phyloP scores from a whole-genome alignment of 2,329 filamentous ascomycete genomes.

The Epichloe coenophiala region DNA sequence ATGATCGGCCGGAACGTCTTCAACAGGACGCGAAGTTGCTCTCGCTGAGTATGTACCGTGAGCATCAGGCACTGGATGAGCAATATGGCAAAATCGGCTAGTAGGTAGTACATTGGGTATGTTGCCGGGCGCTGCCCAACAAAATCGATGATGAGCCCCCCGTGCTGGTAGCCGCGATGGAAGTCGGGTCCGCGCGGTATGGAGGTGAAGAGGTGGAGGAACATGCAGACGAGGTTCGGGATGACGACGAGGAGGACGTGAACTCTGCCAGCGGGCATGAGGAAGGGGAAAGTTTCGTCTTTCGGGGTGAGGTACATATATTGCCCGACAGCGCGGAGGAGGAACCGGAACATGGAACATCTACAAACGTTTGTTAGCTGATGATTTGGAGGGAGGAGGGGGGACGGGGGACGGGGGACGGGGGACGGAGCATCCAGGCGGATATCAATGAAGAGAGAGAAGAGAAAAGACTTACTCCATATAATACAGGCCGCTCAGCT shows the following conservation, averaged over 20 bases:
- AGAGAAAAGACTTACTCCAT: constrained; percentile 44
- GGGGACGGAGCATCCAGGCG: not conserved
- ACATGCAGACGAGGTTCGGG: constrained; percentile 46
- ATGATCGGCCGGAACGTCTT: constrained; percentile 24
- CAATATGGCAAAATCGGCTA: constrained; percentile 43
- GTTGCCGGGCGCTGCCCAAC: constrained; percentile 51
- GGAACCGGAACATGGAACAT: constrained; percentile 50
- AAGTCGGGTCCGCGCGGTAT: constrained; percentile 45
- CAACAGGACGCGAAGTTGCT: constrained; percentile 38
- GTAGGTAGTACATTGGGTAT: constrained; percentile 39
- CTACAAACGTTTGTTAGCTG: constrained; percentile 21
- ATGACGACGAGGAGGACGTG: constrained; percentile 45
- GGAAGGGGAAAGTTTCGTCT: constrained; percentile 39
- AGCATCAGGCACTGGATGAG: constrained; percentile 50
- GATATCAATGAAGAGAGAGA: not conserved
- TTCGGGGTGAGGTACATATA: constrained; percentile 52
- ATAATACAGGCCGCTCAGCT: constrained; percentile 54
- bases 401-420: too few species aligned
- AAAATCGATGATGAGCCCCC: constrained; percentile 54
- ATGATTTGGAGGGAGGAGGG: not conserved
- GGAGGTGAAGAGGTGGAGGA: constrained; percentile 43
- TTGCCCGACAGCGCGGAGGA: constrained; percentile 45
- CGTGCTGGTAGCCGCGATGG: constrained; percentile 51
- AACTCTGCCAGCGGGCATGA: constrained; percentile 40
- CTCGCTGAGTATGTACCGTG: constrained; percentile 46